Evolutionary conservation across 2,329 filamentous ascomycete species (phyloP), one percentile per base, ranked within the genome.

Genomic region (Aureobasidium leucospermi): DNA sequence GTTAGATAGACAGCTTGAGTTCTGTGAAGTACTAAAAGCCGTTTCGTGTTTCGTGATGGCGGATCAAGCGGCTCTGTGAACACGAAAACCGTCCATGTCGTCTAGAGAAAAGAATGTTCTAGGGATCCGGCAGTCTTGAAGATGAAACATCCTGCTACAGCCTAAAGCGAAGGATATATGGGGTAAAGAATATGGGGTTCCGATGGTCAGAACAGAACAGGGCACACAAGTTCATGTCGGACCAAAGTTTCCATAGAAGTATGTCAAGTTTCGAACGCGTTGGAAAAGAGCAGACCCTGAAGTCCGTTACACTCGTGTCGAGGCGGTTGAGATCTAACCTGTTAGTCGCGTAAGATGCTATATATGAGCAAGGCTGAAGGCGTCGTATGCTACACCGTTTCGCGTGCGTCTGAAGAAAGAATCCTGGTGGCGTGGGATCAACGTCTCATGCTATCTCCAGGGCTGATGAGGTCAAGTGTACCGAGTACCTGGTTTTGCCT

Each of bases 391-490:
- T 16, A 28, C 19, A 11, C 34, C 48, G 48, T 52, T 52, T 39
- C 48, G 48, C 19, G 34, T 51, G 19, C 48, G 34, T 29, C 13
- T 16, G 31, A 48, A 16, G 32, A 48, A 23, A 34, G 16, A 19
- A 15, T 51, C 34, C 16, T 39, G 19, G 34, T 42, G 49, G 49
- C 49, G 49, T 19, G 9, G 28, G 19, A 13, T 8, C 19, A 41
- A 39, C 47, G 47, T 16, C 28, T 32, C 32, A 39, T 51, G 47
- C 47, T 28, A 41, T 52, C 32, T 52, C 6, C 48, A 52, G 48
- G 48, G 34, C 48, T 41, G 48, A 52, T 10, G 13, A 52, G 48
- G 39, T 55, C 51, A 55, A 42, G 42, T 38, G 38, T 55, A 42
- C 51, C 51, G 51, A 43, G 29, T 55, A 55, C 51, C 51, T 9